Evolutionary conservation across 768 basidiomycete genomes (phyloP).

Genomic region (Clitopilus hobsonii): DNA sequence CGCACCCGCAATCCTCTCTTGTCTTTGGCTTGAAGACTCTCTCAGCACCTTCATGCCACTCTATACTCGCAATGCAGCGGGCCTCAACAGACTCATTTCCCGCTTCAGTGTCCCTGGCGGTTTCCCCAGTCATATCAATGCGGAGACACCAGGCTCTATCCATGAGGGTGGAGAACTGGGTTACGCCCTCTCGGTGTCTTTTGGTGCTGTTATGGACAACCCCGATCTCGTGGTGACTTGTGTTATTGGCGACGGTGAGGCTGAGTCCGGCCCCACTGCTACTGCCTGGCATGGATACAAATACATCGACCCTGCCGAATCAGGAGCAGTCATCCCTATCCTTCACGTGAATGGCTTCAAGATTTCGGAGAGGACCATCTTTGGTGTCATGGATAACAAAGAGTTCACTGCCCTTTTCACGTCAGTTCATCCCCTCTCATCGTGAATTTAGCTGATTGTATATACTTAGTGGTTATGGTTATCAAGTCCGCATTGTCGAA

Average conservation of each 20-base stretch:
- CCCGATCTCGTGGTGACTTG: constrained; percentile 79
- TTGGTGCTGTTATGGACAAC: constrained; percentile 89
- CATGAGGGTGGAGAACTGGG: constrained; percentile 93
- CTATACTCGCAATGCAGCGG: constrained; percentile 50
- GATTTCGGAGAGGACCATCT: constrained; percentile 87
- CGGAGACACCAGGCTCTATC: constrained; percentile 84
- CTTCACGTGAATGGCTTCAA: constrained; percentile 87
- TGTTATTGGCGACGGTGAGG: constrained; percentile 87
- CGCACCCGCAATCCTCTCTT: constrained; percentile 82
- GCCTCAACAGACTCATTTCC: constrained; percentile 64
- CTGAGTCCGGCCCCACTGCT: constrained; percentile 77
- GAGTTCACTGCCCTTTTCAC: constrained; percentile 74
- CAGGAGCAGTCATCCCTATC: constrained; percentile 88
- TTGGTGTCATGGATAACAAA: constrained; percentile 87
- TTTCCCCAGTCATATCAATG: constrained; percentile 78
- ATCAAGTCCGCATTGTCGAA: constrained; percentile 81
- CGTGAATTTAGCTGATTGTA: not conserved
- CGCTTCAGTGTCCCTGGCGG: constrained; percentile 81
- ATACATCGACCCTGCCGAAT: constrained; percentile 86
- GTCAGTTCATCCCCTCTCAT: constrained; percentile 28
- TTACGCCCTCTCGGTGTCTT: constrained; percentile 81
- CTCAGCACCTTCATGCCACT: constrained; percentile 52
- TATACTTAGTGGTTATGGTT: constrained; percentile 67
- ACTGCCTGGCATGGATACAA: constrained; percentile 85
- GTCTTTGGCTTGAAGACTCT: constrained; percentile 82